phyloP scores from a whole-genome alignment of 2,329 filamentous ascomycete species.

The Exophiala mesophila region DNA sequence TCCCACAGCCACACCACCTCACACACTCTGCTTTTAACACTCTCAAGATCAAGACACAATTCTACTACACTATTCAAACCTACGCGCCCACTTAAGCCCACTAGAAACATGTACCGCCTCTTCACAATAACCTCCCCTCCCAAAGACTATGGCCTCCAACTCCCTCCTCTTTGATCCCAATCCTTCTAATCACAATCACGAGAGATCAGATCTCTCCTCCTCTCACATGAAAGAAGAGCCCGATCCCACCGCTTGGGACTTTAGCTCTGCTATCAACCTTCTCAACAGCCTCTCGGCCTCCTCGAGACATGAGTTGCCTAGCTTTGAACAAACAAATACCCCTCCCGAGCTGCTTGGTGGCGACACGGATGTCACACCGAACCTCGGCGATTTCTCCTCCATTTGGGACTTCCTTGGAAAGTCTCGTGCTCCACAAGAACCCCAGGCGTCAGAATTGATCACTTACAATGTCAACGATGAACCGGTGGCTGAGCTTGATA shows the following conservation, averaged over 20 bases:
- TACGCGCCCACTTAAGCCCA: too few species aligned
- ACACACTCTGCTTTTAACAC: too few species aligned
- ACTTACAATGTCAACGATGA: conserved; percentile 20
- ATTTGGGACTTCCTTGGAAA: conserved; percentile 37
- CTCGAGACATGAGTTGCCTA: background rate
- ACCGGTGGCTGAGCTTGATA: conserved; percentile 16
- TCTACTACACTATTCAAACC: too few species aligned
- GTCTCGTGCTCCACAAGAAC: conserved; percentile 8
- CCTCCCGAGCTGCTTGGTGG: conserved; percentile 3
- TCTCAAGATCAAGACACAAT: too few species aligned
- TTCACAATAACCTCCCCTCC: background rate
- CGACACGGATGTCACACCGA: conserved; percentile 18
- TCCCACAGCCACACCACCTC: too few species aligned
- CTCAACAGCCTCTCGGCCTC: conserved; percentile 30
- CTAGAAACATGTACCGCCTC: background rate
- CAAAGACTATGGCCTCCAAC: background rate
- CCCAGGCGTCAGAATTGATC: conserved; percentile 9
- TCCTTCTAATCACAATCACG: background rate
- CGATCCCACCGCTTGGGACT: conserved; percentile 36
- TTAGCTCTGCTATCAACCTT: conserved; percentile 42
- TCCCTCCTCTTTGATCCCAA: conserved; percentile 19
- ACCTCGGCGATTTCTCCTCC: conserved; percentile 41
- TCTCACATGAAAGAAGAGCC: conserved; percentile 15
- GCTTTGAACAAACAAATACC: background rate
- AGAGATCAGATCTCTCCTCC: conserved; percentile 9